Evolutionary conservation across 2,329 filamentous ascomycete species (phyloP).

Genomic region (Fusarium vanettenii): DNA sequence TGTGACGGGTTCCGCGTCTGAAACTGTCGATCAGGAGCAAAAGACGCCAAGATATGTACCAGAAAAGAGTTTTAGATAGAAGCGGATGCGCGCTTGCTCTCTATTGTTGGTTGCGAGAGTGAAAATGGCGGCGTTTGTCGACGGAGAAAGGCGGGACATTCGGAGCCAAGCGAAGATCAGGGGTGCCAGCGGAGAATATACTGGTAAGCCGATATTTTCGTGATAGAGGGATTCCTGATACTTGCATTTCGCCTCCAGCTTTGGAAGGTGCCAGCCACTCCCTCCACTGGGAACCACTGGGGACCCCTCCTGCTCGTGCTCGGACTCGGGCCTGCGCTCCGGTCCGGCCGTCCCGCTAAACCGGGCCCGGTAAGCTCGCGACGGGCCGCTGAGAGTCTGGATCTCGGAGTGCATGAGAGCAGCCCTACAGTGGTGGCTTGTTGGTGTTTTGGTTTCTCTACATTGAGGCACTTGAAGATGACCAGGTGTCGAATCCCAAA

Average conservation of each 20-base stretch:
- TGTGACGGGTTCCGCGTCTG: not conserved
- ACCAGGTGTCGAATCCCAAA: not conserved
- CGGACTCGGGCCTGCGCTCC: not conserved
- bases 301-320: not conserved
- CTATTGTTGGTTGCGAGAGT: not conserved
- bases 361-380: not conserved
- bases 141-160: not conserved
- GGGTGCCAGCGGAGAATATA: not conserved
- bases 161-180: not conserved
- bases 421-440: not conserved
- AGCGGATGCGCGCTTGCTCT: not conserved
- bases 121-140: not conserved
- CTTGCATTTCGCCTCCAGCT: not conserved
- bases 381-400: not conserved
- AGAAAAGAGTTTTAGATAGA: not conserved
- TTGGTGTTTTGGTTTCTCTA: not conserved
- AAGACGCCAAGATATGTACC: not conserved
- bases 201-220: not conserved
- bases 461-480: not conserved
- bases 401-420: not conserved
- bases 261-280: not conserved
- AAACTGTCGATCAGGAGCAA: not conserved
- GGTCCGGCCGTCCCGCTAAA: not conserved
- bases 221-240: not conserved
- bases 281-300: not conserved